phyloP scores from a whole-genome alignment of 192 early-diverging fungal genomes.

The Backusella australiensis region DNA sequence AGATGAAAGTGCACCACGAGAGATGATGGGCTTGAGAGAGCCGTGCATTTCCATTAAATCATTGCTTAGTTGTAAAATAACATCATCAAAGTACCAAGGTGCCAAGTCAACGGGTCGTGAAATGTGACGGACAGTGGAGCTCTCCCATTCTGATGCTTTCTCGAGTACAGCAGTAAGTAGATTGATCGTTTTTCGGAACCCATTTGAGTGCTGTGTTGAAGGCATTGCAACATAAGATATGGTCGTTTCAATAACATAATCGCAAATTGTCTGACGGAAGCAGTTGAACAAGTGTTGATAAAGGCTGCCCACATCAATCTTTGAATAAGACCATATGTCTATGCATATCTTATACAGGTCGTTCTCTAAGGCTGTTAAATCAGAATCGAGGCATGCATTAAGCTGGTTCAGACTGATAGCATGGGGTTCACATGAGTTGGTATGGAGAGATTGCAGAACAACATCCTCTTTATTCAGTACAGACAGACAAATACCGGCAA shows the following conservation, averaged over 20 bases:
- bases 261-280: slow-evolving; percentile 53
- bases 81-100: slow-evolving; percentile 56
- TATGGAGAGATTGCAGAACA: slow-evolving; percentile 32
- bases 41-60: slow-evolving; percentile 43
- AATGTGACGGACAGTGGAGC: slow-evolving; percentile 45
- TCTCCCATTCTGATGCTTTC: slow-evolving; percentile 45
- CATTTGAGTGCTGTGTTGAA: background rate
- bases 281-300: slow-evolving; percentile 43
- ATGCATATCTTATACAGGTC: slow-evolving; percentile 38
- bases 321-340: slow-evolving; percentile 51
- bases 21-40: slow-evolving; percentile 42
- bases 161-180: slow-evolving; percentile 18
- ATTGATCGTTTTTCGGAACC: background rate
- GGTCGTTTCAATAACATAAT: slow-evolving; percentile 49
- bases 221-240: background rate
- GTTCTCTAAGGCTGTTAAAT: background rate
- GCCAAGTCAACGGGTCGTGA: slow-evolving; percentile 37
- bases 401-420: slow-evolving; percentile 1
- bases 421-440: background rate
- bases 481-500: slow-evolving; percentile 53
- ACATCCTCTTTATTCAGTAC: slow-evolving; percentile 35
- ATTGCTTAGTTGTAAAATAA: slow-evolving; percentile 42
- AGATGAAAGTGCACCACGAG: slow-evolving; percentile 32
- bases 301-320: slow-evolving; percentile 35
- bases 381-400: slow-evolving; percentile 14